Percentiles rank a stretch among this genome's conserved stretches.
phyloP scores from a whole-genome alignment of 352 stramenopile species.

The Pythium diclinum region DNA sequence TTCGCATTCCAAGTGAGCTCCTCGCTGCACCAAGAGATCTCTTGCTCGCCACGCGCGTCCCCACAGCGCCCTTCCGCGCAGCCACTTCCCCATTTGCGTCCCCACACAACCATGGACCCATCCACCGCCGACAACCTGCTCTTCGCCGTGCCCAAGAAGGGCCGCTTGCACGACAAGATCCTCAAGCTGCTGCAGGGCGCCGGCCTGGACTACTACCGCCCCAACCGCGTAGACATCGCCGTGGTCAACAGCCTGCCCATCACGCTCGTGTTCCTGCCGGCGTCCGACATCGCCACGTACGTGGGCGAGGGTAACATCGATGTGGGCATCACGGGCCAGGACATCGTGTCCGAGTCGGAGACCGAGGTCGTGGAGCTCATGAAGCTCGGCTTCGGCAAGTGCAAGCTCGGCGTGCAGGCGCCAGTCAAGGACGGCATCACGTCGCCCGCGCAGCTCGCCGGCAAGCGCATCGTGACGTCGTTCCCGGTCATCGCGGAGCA shows the following conservation, averaged over 20 bases:
- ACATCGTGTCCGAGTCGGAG: slow-evolving; percentile 91
- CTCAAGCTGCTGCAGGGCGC: slow-evolving; percentile 94
- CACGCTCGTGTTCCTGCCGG: slow-evolving; percentile 97
- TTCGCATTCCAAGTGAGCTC: slow-evolving; percentile 23
- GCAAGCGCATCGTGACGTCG: slow-evolving; percentile 97
- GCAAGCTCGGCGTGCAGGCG: slow-evolving; percentile 93
- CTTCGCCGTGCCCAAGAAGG: slow-evolving; percentile 98
- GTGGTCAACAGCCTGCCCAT: slow-evolving; percentile 93
- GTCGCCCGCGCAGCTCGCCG: slow-evolving; percentile 80
- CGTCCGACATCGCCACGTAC: slow-evolving; percentile 97
- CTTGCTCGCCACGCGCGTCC: not conserved
- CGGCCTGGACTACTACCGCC: slow-evolving; percentile 94
- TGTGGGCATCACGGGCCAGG: slow-evolving; percentile 97
- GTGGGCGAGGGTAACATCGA: slow-evolving; percentile 98
- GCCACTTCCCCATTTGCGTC: slow-evolving; percentile 1
- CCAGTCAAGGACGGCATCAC: slow-evolving; percentile 87
- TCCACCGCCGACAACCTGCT: slow-evolving; percentile 65
- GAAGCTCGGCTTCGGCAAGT: slow-evolving; percentile 96
- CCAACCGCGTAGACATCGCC: slow-evolving; percentile 90
- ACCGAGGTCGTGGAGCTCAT: slow-evolving; percentile 92
- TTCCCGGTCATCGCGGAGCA: slow-evolving; percentile 93
- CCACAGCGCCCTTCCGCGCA: not conserved
- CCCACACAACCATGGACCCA: slow-evolving; percentile 18
- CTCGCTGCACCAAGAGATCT: slow-evolving; percentile 2
- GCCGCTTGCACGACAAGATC: slow-evolving; percentile 95